Conservation (phyloP, 495 filamentous ascomycete species). For the Penicillium roqueforti region DNA sequence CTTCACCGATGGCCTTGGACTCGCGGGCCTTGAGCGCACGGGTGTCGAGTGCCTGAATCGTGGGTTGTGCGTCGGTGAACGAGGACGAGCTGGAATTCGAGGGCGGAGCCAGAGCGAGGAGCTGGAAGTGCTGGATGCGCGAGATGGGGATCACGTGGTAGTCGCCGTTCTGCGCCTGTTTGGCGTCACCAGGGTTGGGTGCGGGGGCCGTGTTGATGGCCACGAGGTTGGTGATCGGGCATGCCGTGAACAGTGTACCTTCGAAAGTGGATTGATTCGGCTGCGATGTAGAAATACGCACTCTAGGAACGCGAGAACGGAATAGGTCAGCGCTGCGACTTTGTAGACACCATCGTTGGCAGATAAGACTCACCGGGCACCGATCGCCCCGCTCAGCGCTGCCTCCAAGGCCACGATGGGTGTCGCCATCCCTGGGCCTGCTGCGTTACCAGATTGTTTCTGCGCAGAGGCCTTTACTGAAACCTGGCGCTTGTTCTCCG, state of each 20-base stretch:
- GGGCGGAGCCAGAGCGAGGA: slow-evolving; percentile 58
- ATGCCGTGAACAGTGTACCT: slow-evolving; percentile 64
- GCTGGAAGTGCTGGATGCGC: slow-evolving; percentile 56
- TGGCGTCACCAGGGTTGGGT: slow-evolving; percentile 30
- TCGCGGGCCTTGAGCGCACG: slow-evolving; percentile 52
- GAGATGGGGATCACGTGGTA: slow-evolving; percentile 63
- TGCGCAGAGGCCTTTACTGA: slow-evolving; percentile 36
- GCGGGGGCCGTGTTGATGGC: slow-evolving; percentile 52
- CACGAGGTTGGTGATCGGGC: slow-evolving; percentile 61
- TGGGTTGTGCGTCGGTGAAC: slow-evolving; percentile 39
- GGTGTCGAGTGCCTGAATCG: slow-evolving; percentile 47
- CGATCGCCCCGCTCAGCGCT: slow-evolving; percentile 48
- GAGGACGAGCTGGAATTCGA: slow-evolving; percentile 40
- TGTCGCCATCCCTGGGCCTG: slow-evolving; percentile 34
- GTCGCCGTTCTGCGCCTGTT: slow-evolving; percentile 47
- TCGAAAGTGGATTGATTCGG: slow-evolving; percentile 50
- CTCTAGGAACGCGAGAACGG: slow-evolving; percentile 33
- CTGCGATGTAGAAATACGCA: slow-evolving; percentile 57
- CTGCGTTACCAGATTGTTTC: slow-evolving; percentile 22
- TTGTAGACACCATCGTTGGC: background rate
- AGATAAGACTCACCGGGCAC: slow-evolving; percentile 44
- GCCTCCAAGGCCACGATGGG: slow-evolving; percentile 44
- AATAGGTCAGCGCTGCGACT: background rate
- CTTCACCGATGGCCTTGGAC: slow-evolving; percentile 47
- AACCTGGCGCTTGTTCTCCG: slow-evolving; percentile 47